phyloP scores from a whole-genome alignment of 2,329 filamentous ascomycete species.

The Nemania abortiva region DNA sequence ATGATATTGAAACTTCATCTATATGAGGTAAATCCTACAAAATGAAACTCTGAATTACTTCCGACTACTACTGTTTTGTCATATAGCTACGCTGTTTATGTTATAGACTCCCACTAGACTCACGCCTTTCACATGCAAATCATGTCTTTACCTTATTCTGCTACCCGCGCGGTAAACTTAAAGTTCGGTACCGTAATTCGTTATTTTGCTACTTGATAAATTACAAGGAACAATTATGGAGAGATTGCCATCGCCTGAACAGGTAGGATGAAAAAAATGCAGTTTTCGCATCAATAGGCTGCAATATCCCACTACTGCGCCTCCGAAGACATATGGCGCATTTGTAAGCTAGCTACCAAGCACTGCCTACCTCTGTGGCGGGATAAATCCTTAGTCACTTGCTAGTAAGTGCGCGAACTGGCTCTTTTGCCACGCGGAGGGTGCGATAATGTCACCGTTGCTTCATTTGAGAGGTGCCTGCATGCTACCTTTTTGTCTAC shows the following conservation, averaged over 20 bases:
- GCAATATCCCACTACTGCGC: conserved; percentile 16
- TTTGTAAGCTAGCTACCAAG: not conserved
- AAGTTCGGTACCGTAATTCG: not conserved
- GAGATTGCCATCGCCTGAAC: not conserved
- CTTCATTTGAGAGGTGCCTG: not conserved
- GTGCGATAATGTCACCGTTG: not conserved
- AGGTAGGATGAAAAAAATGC: conserved; percentile 14
- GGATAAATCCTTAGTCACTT: not conserved
- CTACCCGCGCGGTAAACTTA: too few species aligned
- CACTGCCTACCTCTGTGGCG: conserved; percentile 5
- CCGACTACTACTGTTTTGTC: too few species aligned
- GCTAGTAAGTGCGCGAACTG: not conserved
- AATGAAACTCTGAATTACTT: too few species aligned
- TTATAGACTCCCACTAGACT: not conserved
- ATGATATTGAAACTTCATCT: too few species aligned
- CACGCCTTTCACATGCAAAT: not conserved
- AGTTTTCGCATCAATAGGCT: not conserved
- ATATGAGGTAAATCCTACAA: too few species aligned
- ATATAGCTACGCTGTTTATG: not conserved
- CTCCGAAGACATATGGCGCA: conserved; percentile 9
- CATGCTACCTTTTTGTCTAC: not conserved
- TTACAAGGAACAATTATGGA: conserved; percentile 18
- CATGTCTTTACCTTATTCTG: not conserved
- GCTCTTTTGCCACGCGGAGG: not conserved
- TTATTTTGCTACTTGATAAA: not conserved